Evolutionary conservation across 148 eudicot genomes (phyloP), one percentile per base, ranked within the genome.

Genomic region (Chenopodium quinoa): DNA sequence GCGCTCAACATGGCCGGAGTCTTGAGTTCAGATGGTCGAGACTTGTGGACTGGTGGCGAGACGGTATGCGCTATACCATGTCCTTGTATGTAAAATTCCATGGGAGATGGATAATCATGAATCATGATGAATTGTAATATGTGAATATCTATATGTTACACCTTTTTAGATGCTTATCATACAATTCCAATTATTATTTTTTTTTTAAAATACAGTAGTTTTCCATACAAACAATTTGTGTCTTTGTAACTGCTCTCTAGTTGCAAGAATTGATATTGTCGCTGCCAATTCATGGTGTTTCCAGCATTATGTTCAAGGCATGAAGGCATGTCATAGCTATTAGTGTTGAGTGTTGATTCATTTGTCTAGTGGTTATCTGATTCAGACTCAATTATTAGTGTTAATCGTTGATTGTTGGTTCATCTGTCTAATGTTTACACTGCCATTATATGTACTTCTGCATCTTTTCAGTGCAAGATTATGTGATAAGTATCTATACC

Each of bases 1-100:
- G 98, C 98, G 22, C 97, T 95, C 56, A 90, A 89, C 89, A 85
- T 93, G 87, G 98, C 98, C 82, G 98, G 98, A 65, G 93, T 95
- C 76, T 86, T 95, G 81, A 90, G 92, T 89, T 87, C 92, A 44
- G 93, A 91, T 87, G 98, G 92, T 52, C 91, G 65, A 78, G 88
- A 92, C 86, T 75, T 79, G 79, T 95, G 98, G 98, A 89, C 90
- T 82, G 98, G 98, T 50, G 92, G 91, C 79, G 87, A 89, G 77
- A 91, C 98, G 84, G 97, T 95, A 95, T 79, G 92, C 23, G 25
- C 60, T 64, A 40, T 5, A 40, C 44, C 44, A 6, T 0, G 27
- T 22, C 25, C 46, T 69, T 46, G 1, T 19, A 22, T 52, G 63
- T 19, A 16, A n/a, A 20, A 25, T 4, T 32, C 20, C 52, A 8